A percentile compares a stretch with the other conserved stretches of the same genome.
Conservation (phyloP, 2,329 filamentous ascomycete genomes). For the Xylariaceae sp. region DNA sequence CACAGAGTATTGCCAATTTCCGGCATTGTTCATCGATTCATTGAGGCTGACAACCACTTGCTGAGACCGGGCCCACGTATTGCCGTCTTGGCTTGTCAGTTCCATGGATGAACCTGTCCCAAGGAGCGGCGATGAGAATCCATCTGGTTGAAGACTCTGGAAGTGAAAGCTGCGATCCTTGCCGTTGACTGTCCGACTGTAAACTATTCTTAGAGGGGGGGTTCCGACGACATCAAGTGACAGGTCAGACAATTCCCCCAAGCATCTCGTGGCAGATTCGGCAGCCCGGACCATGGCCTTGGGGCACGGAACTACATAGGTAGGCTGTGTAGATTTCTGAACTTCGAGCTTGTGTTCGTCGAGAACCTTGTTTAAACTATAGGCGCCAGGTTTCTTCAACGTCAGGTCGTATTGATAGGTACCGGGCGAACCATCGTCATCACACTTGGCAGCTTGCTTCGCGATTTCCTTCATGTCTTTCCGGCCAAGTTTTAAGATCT, state of each 20-base stretch:
- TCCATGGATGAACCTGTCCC: slow-evolving; percentile 56
- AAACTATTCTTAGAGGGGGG: slow-evolving; percentile 86
- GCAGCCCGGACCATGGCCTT: slow-evolving; percentile 67
- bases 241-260: slow-evolving; percentile 82
- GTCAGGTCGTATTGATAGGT: slow-evolving; percentile 67
- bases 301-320: slow-evolving; percentile 82
- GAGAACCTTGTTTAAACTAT: slow-evolving; percentile 77
- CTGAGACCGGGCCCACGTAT: slow-evolving; percentile 75
- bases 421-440: slow-evolving; percentile 53
- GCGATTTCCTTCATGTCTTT: slow-evolving; percentile 73
- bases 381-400: slow-evolving; percentile 83
- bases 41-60: slow-evolving; percentile 79
- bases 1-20: slow-evolving; percentile 84
- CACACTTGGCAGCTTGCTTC: slow-evolving; percentile 62
- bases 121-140: slow-evolving; percentile 73
- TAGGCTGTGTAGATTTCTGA: slow-evolving; percentile 68
- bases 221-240: slow-evolving; percentile 81
- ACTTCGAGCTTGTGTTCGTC: slow-evolving; percentile 95
- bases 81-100: slow-evolving; percentile 56
- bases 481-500: slow-evolving; percentile 70
- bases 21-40: slow-evolving; percentile 76
- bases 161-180: slow-evolving; percentile 82
- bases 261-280: slow-evolving; percentile 65
- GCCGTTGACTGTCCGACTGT: slow-evolving; percentile 81
- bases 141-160: slow-evolving; percentile 89